Percentiles rank a stretch among this genome's conserved stretches.
These are phyloP conservation scores for Apiospora phragmitis DNA, from an alignment of 2,329 filamentous ascomycete genomes.

Conservation along the genomic window DNA sequence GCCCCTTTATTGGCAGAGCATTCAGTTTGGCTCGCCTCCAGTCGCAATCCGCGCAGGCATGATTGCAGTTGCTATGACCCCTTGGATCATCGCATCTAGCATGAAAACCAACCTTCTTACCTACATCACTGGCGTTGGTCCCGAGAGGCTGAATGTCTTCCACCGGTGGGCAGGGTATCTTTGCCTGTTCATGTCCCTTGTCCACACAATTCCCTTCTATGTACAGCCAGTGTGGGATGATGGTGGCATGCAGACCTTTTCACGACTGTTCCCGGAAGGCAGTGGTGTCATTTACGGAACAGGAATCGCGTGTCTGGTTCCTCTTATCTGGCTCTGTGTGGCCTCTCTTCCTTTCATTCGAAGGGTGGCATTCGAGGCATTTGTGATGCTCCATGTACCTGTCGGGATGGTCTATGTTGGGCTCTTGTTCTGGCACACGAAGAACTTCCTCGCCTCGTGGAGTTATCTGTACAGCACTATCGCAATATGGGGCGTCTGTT, in stretches of 20 bases:
- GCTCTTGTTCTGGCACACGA: conserved; percentile 93
- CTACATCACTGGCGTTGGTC: conserved; percentile 83
- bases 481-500: conserved; percentile 76
- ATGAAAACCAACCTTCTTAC: conserved; percentile 90
- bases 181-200: conserved; percentile 76
- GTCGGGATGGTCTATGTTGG: conserved; percentile 78
- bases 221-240: conserved; percentile 85
- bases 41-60: conserved; percentile 86
- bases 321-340: conserved; percentile 78
- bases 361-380: conserved; percentile 79
- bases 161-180: conserved; percentile 92
- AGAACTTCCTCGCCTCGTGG: conserved; percentile 91
- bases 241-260: conserved; percentile 69
- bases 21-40: conserved; percentile 83
- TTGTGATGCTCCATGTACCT: conserved; percentile 79
- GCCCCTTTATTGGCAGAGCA: conserved; percentile 86
- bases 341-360: conserved; percentile 81
- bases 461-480: conserved; percentile 81
- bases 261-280: conserved; percentile 64
- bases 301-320: conserved; percentile 78
- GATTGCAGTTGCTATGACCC: conserved; percentile 87
- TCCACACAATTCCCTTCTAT: conserved; percentile 89
- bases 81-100: conserved; percentile 87
- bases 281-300: conserved; percentile 80
- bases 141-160: conserved; percentile 88